A percentile compares a stretch with the other conserved stretches of the same genome.
Conservation (phyloP, 176 grass and related monocot species). For the Puya raimondii region DNA sequence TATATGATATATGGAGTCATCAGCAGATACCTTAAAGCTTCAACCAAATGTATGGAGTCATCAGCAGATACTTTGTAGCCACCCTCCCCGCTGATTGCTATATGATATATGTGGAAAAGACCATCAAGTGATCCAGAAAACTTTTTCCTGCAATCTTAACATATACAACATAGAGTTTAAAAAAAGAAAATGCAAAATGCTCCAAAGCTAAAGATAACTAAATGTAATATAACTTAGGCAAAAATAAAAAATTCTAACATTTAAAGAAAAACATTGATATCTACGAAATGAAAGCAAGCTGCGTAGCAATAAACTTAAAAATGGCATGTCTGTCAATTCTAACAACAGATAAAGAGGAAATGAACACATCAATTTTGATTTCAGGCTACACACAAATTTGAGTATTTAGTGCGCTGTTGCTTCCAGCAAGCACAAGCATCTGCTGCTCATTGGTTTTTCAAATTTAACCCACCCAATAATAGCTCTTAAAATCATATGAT, state of each 20-base stretch:
- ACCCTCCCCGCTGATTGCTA: slow-evolving; percentile 87
- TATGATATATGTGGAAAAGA: slow-evolving; percentile 95
- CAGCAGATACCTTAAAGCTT: slow-evolving; percentile 99
- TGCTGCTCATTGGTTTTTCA: no score
- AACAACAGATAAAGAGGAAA: not conserved
- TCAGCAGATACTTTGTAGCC: slow-evolving; percentile 98
- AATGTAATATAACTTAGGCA: not conserved
- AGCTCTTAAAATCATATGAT: no score
- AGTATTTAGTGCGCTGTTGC: no score
- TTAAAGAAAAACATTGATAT: not conserved
- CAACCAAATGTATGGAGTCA: slow-evolving; percentile 94
- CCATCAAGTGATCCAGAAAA: slow-evolving; percentile 76
- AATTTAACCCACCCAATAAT: no score
- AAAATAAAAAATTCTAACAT: not conserved
- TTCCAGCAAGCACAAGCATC: no score
- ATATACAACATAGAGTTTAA: slow-evolving; percentile 6
- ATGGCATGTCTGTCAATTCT: not conserved
- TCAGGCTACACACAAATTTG: no score
- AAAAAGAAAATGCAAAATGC: not conserved
- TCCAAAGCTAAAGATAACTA: not conserved
- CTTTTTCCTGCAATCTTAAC: slow-evolving; percentile 76
- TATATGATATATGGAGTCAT: slow-evolving; percentile 93
- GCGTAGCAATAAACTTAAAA: not conserved
- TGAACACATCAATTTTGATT: not conserved
- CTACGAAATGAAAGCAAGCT: not conserved